A percentile compares a stretch with the other conserved stretches of the same genome.
These are phyloP conservation scores for Chaetomium sp. DNA, from an alignment of 2,329 filamentous ascomycete genomes.

Conservation along the genomic window DNA sequence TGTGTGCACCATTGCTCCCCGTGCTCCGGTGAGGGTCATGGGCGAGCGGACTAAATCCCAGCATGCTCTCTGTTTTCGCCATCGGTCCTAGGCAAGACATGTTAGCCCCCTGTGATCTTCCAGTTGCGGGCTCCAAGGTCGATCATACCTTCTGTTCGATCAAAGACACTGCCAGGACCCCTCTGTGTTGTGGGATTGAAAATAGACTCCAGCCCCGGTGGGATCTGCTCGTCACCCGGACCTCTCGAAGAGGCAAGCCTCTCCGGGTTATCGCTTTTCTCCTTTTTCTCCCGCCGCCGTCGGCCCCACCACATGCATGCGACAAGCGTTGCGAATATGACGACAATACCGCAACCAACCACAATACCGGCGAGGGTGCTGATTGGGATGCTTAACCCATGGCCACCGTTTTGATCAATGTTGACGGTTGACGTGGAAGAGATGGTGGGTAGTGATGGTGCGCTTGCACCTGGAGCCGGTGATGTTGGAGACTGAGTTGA, in stretches of 20 bases:
- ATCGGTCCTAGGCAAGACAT: conserved; percentile 21
- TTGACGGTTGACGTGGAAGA: conserved; percentile 11
- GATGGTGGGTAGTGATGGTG: conserved; percentile 16
- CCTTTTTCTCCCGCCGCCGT: conserved; percentile 18
- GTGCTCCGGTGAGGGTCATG: conserved; percentile 15
- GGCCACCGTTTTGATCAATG: conserved; percentile 5
- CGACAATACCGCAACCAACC: conserved; percentile 26
- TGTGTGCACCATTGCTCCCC: conserved; percentile 10
- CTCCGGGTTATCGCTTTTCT: conserved; percentile 20
- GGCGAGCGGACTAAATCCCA: conserved; percentile 1
- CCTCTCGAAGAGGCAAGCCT: conserved; percentile 12
- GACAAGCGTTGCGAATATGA: conserved; percentile 22
- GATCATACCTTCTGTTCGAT: conserved; percentile 26
- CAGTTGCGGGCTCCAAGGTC: not conserved
- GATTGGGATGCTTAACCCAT: conserved; percentile 27
- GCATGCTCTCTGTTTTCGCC: conserved; percentile 20
- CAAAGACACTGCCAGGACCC: conserved; percentile 23
- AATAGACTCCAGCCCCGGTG: conserved; percentile 24
- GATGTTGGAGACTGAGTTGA: not conserved
- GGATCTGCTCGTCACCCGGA: conserved; percentile 17
- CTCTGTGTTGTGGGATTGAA: conserved; percentile 25
- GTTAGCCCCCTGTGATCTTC: not conserved
- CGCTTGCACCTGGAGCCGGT: conserved; percentile 5
- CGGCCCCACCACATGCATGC: conserved; percentile 29
- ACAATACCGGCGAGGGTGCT: conserved; percentile 30